phyloP scores from a whole-genome alignment of 495 filamentous ascomycete genomes.

The Amphirosellinia nigrospora region DNA sequence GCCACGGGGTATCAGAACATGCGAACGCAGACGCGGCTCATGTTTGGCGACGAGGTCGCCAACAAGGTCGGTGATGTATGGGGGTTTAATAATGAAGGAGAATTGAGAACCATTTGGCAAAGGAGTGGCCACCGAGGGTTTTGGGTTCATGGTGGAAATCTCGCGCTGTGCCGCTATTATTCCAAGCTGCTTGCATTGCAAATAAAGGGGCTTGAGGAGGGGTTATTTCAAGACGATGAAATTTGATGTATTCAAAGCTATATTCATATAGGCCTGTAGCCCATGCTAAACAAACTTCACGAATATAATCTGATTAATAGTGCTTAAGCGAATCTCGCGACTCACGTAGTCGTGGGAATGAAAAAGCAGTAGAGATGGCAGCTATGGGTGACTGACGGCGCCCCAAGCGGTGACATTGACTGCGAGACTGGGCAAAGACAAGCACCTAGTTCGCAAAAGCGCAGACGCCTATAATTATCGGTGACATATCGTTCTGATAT shows the following conservation, averaged over 20 bases:
- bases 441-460: too few species aligned
- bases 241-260: background rate
- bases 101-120: constrained; percentile 67
- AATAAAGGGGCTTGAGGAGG: constrained; percentile 40
- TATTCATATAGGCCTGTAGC: background rate
- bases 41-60: constrained; percentile 66
- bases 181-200: constrained; percentile 65
- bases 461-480: too few species aligned
- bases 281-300: background rate
- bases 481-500: too few species aligned
- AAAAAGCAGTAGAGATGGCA: too few species aligned
- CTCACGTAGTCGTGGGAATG: too few species aligned
- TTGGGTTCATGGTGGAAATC: constrained; percentile 74
- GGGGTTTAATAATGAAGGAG: constrained; percentile 69
- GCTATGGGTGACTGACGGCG: too few species aligned
- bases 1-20: constrained; percentile 74
- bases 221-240: constrained; percentile 13
- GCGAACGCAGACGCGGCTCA: constrained; percentile 53
- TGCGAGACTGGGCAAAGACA: too few species aligned
- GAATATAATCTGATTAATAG: too few species aligned
- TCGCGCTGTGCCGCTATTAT: constrained; percentile 64
- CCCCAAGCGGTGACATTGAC: too few species aligned
- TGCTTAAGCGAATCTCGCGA: too few species aligned
- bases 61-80: constrained; percentile 64
- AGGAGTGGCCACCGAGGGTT: constrained; percentile 65